Evolutionary conservation across 2,329 filamentous ascomycete species (phyloP).

Genomic region (Clarireedia homoeocarpa): DNA sequence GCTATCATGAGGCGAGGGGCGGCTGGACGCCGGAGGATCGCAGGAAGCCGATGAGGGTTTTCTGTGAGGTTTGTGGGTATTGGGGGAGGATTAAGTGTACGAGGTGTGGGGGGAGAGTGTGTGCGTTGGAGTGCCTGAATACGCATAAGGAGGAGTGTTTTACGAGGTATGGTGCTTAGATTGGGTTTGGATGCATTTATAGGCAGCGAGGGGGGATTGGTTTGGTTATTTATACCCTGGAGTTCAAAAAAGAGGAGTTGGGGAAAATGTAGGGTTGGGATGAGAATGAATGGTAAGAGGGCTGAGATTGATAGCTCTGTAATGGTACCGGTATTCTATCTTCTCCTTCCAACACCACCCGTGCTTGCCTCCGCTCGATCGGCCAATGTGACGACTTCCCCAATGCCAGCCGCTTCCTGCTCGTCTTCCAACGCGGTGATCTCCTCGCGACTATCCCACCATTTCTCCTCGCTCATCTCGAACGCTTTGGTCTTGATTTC

Average conservation of each 20-base stretch:
- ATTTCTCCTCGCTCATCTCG: slow-evolving; percentile 86
- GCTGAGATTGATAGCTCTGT: neutral
- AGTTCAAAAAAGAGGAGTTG: neutral
- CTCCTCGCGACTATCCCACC: slow-evolving; percentile 98
- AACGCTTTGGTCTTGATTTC: slow-evolving; percentile 91
- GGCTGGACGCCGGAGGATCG: slow-evolving; percentile 34
- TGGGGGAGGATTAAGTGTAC: slow-evolving; percentile 71
- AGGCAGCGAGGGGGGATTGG: neutral
- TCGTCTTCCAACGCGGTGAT: slow-evolving; percentile 88
- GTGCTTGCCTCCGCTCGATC: slow-evolving; percentile 49
- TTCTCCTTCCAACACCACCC: slow-evolving; percentile 22
- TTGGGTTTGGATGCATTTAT: no score
- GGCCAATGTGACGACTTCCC: slow-evolving; percentile 82
- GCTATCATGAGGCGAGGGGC: slow-evolving; percentile 56
- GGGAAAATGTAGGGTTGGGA: neutral
- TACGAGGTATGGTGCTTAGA: slow-evolving; percentile 47
- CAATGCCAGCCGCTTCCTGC: slow-evolving; percentile 79
- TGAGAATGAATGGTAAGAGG: no score
- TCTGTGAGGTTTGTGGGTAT: slow-evolving; percentile 76
- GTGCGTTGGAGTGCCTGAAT: slow-evolving; percentile 66
- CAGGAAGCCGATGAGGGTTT: slow-evolving; percentile 51
- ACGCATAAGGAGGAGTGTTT: slow-evolving; percentile 66
- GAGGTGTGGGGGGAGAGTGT: slow-evolving; percentile 72
- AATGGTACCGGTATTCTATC: slow-evolving; percentile 7
- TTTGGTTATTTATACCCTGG: neutral